Conservation (phyloP, 306 rosid genomes). For the Lathyrus tuberosus region DNA sequence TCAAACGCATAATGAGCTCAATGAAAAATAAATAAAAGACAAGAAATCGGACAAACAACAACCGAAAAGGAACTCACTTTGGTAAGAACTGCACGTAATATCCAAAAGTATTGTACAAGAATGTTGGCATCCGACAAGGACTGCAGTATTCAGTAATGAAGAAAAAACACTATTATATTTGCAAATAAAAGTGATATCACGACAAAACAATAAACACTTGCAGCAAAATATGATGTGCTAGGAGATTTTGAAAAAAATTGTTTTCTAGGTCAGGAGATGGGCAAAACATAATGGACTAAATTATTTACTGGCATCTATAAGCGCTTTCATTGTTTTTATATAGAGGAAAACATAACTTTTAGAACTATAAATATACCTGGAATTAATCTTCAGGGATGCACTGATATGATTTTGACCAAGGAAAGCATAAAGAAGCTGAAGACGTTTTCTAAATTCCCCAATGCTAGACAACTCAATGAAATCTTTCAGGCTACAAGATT, state of each 20-base stretch:
- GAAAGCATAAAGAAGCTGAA: conserved; percentile 90
- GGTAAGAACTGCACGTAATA: conserved; percentile 88
- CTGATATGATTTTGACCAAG: conserved; percentile 70
- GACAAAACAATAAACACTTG: conserved; percentile 9
- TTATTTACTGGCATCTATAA: neutral
- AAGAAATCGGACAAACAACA: conserved; percentile 2
- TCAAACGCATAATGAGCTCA: neutral
- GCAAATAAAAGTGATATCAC: conserved; percentile 3
- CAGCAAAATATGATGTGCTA: conserved; percentile 19
- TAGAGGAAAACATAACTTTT: neutral
- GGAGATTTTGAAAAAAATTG: neutral
- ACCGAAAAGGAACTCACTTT: conserved; percentile 54
- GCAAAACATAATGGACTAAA: neutral
- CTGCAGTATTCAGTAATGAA: conserved; percentile 51
- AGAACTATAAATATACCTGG: conserved; percentile 52
- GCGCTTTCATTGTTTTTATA: neutral
- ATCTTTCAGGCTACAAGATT: conserved; percentile 76
- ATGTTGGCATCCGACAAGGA: conserved; percentile 41
- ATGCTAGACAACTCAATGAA: conserved; percentile 82
- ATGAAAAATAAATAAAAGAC: conserved; percentile 3
- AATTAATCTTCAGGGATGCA: conserved; percentile 45
- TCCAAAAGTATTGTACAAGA: conserved; percentile 78
- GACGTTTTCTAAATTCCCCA: conserved; percentile 86
- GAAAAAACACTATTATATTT: conserved; percentile 11
- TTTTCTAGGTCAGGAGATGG: neutral